phyloP scores from a whole-genome alignment of 2,329 filamentous ascomycete species.

The Botrytis fabae region DNA sequence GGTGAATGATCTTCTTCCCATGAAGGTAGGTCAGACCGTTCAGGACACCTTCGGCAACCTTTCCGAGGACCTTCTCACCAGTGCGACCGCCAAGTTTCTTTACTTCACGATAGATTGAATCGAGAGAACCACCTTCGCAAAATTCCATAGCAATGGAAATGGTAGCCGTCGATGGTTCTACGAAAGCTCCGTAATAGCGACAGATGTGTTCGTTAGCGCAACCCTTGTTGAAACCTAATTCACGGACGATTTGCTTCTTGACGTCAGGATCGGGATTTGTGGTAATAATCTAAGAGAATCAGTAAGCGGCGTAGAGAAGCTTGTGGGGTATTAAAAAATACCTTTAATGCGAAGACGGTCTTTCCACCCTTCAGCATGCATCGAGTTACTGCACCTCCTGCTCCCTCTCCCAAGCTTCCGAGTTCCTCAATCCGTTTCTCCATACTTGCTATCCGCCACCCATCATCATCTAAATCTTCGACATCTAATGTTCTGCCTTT shows the following conservation, averaged over 20 bases:
- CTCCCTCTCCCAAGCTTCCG: conserved; percentile 89
- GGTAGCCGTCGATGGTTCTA: conserved; percentile 91
- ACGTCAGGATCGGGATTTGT: conserved; percentile 97
- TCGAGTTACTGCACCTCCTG: conserved; percentile 90
- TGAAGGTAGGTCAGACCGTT: conserved; percentile 94
- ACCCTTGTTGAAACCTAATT: conserved; percentile 96
- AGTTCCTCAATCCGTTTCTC: conserved; percentile 86
- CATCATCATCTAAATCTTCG: conserved; percentile 91
- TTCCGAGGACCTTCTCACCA: conserved; percentile 94
- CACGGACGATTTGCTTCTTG: conserved; percentile 96
- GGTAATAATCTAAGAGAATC: conserved; percentile 75
- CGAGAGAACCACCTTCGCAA: conserved; percentile 92
- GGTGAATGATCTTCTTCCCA: conserved; percentile 94
- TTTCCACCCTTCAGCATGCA: conserved; percentile 88
- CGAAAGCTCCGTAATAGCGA: conserved; percentile 94
- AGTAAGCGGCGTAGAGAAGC: conserved; percentile 16
- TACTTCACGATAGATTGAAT: conserved; percentile 96
- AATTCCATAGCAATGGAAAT: conserved; percentile 99
- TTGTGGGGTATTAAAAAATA: conserved; percentile 45
- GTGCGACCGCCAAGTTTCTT: conserved; percentile 93
- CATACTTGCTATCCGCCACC: conserved; percentile 89
- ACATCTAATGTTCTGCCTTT: conserved; percentile 84
- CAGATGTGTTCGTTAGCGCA: conserved; percentile 96
- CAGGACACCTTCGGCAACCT: conserved; percentile 92
- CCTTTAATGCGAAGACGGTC: conserved; percentile 95